phyloP scores from a whole-genome alignment of 257 asterid species.

The Orobanche coerulescens region DNA sequence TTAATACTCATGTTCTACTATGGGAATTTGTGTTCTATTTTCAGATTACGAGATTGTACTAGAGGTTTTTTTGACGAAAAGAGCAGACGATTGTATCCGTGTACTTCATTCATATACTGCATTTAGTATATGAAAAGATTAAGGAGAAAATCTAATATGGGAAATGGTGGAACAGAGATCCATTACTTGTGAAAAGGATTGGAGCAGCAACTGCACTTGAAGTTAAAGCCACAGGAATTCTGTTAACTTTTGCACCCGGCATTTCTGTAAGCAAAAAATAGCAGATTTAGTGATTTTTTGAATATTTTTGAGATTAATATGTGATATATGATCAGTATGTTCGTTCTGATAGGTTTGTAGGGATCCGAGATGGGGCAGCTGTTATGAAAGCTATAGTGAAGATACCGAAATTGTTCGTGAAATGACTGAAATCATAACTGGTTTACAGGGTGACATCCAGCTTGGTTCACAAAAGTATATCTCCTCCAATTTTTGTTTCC shows the following conservation, averaged over 20 bases:
- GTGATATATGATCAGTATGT: not conserved
- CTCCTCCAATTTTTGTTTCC: not conserved
- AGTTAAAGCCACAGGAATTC: slow-evolving; percentile 71
- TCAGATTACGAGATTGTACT: too few species aligned
- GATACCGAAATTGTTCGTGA: slow-evolving; percentile 55
- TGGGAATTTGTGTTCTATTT: too few species aligned
- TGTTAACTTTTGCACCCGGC: slow-evolving; percentile 51
- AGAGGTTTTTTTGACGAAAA: too few species aligned
- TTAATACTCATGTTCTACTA: too few species aligned
- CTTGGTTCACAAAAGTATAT: slow-evolving; percentile 19
- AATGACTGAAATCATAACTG: slow-evolving; percentile 70
- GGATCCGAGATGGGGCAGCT: slow-evolving; percentile 88
- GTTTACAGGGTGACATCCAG: slow-evolving; percentile 65
- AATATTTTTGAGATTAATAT: too few species aligned
- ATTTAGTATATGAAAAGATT: not conserved
- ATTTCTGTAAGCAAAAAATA: slow-evolving; percentile 37
- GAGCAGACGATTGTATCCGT: too few species aligned
- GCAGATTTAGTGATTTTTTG: not conserved
- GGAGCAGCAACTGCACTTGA: slow-evolving; percentile 74
- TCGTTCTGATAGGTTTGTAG: slow-evolving; percentile 47
- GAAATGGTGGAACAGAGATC: slow-evolving; percentile 35
- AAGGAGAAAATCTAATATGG: not conserved
- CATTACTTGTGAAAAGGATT: slow-evolving; percentile 47
- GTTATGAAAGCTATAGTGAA: slow-evolving; percentile 69
- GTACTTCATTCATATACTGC: not conserved